Evolutionary conservation across 2,329 filamentous ascomycete genomes (phyloP).

Genomic region (Calonectria ilicicola): DNA sequence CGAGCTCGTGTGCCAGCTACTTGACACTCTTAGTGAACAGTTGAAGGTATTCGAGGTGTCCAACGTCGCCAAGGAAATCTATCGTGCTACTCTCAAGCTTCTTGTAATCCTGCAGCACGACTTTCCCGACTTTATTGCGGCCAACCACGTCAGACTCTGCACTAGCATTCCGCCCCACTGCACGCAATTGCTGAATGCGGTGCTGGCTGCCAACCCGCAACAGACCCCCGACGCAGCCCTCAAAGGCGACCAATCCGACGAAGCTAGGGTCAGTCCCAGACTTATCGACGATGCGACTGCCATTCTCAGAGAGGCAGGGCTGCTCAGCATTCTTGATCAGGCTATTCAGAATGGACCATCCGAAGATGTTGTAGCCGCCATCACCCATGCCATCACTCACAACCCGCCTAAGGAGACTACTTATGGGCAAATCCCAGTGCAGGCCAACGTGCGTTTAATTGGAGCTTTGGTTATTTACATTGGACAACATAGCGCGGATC

Average conservation of each 20-base stretch:
- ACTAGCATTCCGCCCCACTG: constrained; percentile 86
- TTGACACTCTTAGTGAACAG: constrained; percentile 82
- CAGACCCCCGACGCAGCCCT: constrained; percentile 76
- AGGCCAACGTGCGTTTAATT: constrained; percentile 77
- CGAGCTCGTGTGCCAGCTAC: constrained; percentile 77
- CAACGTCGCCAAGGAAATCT: constrained; percentile 82
- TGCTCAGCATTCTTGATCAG: constrained; percentile 71
- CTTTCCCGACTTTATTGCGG: constrained; percentile 91
- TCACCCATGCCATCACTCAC: constrained; percentile 79
- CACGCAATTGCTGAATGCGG: constrained; percentile 87
- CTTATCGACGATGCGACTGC: constrained; percentile 72
- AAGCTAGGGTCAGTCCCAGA: constrained; percentile 75
- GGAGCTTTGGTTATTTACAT: constrained; percentile 89
- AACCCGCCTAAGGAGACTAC: constrained; percentile 69
- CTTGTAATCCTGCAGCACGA: constrained; percentile 91
- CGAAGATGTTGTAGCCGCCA: constrained; percentile 80
- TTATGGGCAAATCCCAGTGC: constrained; percentile 75
- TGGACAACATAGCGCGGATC: constrained; percentile 76
- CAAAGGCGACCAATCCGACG: constrained; percentile 82
- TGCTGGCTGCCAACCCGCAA: constrained; percentile 85
- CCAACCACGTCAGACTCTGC: constrained; percentile 86
- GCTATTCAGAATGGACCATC: constrained; percentile 71
- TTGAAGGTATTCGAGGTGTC: constrained; percentile 79
- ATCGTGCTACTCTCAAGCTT: constrained; percentile 85
- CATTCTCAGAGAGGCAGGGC: constrained; percentile 65